These are phyloP conservation scores for Podosphaera leucotricha DNA, from an alignment of 2,329 filamentous ascomycete genomes.

Conservation along the genomic window DNA sequence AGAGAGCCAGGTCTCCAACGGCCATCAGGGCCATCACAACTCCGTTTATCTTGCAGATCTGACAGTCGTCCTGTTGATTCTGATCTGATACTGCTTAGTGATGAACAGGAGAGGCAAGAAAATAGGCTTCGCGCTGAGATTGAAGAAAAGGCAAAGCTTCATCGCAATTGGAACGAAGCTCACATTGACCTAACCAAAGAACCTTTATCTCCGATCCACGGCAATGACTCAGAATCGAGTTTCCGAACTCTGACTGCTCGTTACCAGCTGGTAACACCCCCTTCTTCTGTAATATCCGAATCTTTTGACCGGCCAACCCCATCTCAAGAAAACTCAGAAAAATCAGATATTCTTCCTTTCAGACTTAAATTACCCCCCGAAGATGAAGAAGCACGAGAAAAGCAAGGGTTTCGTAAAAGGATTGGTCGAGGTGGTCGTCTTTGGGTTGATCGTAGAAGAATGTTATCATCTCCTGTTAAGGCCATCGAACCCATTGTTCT, in stretches of 20 bases:
- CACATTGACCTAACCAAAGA: slow-evolving; percentile 73
- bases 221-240: slow-evolving; percentile 33
- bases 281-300: slow-evolving; percentile 21
- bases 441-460: slow-evolving; percentile 66
- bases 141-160: slow-evolving; percentile 67
- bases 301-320: slow-evolving; percentile 16
- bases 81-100: slow-evolving; percentile 54
- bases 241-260: slow-evolving; percentile 53
- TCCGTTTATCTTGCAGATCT: slow-evolving; percentile 44
- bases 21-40: slow-evolving; percentile 27
- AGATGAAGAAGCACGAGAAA: slow-evolving; percentile 12
- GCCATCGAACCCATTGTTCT: slow-evolving; percentile 23
- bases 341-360: slow-evolving; percentile 8
- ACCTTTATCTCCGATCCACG: slow-evolving; percentile 57
- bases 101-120: slow-evolving; percentile 59
- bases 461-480: slow-evolving; percentile 25
- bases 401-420: slow-evolving; percentile 56
- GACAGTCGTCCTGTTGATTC: slow-evolving; percentile 52
- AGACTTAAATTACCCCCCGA: slow-evolving; percentile 11
- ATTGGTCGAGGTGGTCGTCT: slow-evolving; percentile 65
- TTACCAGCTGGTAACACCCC: slow-evolving; percentile 38
- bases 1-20: slow-evolving; percentile 33
- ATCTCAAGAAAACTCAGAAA: slow-evolving; percentile 5
- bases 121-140: slow-evolving; percentile 62
- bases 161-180: slow-evolving; percentile 75